Base-by-base conservation (phyloP, 208 protist species). In the Balamuthia mandrillaris region DNA sequence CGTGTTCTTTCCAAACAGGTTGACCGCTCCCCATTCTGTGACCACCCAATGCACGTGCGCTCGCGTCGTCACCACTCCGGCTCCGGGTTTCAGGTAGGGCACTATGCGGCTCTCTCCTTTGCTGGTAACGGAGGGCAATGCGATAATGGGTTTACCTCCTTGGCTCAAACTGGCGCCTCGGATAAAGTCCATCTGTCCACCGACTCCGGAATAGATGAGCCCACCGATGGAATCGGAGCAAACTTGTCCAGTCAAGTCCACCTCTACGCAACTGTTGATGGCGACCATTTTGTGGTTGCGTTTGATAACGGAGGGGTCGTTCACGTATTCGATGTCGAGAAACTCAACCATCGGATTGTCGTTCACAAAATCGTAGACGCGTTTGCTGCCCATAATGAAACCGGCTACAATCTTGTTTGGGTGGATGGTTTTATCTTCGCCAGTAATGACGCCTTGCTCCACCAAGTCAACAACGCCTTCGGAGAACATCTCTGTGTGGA, bases 401-500 rank as follows among this genome's bases (percentile, higher is more conserved):
- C 35, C 75, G 12, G 87, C 61, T 1, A 84, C 60, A 61, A 92
- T 92, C 9, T 63, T 37, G 44, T 82, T 39, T 10, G 81, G 88
- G 16, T 31, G 35, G 2, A 89, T 29, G 44, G 39, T 49, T 35
- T 91, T 91, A 27, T 90, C 44, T 21, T 84, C 60, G 77, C 72
- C 72, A 24, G 52, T 84, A 35, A 86, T 86, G 16, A 85, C 90
- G n/a, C 91, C 91, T 7, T n/a, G 49, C 31, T 91, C 27, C 2
- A 93, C 14, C 2, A 93, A 54, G 31, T 88, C 81, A 24, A 88
- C 54, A 4, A 90, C 24, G 29, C 88, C 89, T 29, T 93, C 89
- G 39, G 52, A 58, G 39, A 93, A 86, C 88, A 93, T 91, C 72
- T 93, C 91, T 5, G 91, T 93, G 82, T 93, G 91, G 44, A 93